A percentile compares a stretch with the other conserved stretches of the same genome.
phyloP scores from a whole-genome alignment of 306 rosid species.

The Canavalia gladiata region DNA sequence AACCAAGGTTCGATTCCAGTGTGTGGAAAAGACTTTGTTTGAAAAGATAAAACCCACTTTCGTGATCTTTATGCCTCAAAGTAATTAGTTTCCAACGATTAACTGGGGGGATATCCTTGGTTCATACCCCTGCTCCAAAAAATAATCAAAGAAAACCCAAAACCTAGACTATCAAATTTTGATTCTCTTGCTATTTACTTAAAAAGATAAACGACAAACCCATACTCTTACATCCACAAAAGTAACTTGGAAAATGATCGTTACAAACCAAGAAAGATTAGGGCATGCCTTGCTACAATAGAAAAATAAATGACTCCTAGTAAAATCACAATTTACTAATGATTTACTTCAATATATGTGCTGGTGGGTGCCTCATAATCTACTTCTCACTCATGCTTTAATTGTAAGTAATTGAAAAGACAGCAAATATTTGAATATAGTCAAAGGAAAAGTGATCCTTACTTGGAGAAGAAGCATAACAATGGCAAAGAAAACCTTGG shows the following conservation, averaged over 20 bases:
- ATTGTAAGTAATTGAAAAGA: conserved; percentile 23
- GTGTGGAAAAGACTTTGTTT: neutral
- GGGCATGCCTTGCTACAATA: neutral
- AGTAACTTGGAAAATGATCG: conserved; percentile 27
- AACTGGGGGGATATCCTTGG: neutral
- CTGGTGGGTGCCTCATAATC: neutral
- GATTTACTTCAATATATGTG: conserved; percentile 21
- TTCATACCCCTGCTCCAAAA: neutral
- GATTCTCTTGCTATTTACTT: conserved; percentile 4
- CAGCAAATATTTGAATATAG: conserved; percentile 35
- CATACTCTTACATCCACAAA: conserved; percentile 17
- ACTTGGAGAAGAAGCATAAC: conserved; percentile 94
- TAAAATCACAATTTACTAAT: conserved; percentile 8
- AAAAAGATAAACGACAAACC: conserved; percentile 22
- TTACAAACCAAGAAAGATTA: conserved; percentile 14
- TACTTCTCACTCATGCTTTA: conserved; percentile 39
- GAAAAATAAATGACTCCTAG: neutral
- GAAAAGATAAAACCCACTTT: neutral
- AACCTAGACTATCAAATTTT: conserved; percentile 12
- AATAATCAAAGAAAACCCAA: neutral
- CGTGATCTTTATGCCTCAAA: neutral
- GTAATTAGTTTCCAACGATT: neutral
- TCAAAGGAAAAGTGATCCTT: conserved; percentile 39
- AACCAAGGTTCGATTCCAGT: neutral
- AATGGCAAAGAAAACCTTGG: conserved; percentile 93